A percentile compares a stretch with the other conserved stretches of the same genome.
phyloP scores from a whole-genome alignment of 2,329 filamentous ascomycete genomes.

The Parasarocladium wereldwijsianum region DNA sequence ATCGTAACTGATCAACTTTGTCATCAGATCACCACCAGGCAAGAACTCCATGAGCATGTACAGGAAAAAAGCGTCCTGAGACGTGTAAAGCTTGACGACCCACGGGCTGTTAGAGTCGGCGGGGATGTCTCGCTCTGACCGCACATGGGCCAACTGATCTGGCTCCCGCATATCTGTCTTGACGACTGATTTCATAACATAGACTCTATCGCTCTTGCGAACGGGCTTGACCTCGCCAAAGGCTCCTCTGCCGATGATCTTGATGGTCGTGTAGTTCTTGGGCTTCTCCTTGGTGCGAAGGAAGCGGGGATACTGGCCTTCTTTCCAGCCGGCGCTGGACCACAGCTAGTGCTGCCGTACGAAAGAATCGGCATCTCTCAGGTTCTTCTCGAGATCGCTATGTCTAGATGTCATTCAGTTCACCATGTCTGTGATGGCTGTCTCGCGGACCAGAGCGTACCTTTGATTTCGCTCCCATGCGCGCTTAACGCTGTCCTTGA shows the following conservation, averaged over 20 bases:
- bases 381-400: conserved; percentile 77
- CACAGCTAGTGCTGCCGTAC: conserved; percentile 72
- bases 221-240: conserved; percentile 98
- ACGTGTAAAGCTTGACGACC: conserved; percentile 97
- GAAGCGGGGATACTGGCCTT: conserved; percentile 87
- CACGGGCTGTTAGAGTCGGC: conserved; percentile 97
- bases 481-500: conserved; percentile 95
- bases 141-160: conserved; percentile 92
- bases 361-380: conserved; percentile 63
- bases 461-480: conserved; percentile 89
- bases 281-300: conserved; percentile 85
- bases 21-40: conserved; percentile 96
- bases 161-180: conserved; percentile 99
- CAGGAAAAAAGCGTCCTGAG: conserved; percentile 89
- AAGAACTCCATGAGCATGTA: conserved; percentile 99
- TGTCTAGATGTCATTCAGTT: conserved; percentile 41
- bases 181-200: conserved; percentile 94
- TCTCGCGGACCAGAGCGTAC: conserved; percentile 30
- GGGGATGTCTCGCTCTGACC: conserved; percentile 91
- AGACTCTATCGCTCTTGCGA: conserved; percentile 94
- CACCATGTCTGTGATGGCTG: no score
- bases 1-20: conserved; percentile 99
- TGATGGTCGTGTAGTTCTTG: conserved; percentile 88
- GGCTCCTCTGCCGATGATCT: conserved; percentile 97
- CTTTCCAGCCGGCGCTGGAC: conserved; percentile 71